Conservation (phyloP, 1,284 basidiomycete species). For the Chondrostereum purpureum region DNA sequence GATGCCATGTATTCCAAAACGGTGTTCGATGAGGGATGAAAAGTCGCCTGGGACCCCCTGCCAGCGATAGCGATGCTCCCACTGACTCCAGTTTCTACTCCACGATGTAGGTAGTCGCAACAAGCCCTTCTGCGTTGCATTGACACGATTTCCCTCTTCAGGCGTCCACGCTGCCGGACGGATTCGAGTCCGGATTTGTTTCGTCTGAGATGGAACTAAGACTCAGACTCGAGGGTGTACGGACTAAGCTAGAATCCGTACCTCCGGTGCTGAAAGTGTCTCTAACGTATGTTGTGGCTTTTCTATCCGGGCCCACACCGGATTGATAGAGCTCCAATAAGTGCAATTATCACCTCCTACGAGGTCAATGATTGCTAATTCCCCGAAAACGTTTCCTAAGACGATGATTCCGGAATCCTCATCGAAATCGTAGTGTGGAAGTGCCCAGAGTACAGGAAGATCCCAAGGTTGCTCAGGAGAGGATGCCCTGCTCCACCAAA, state of each 20-base stretch:
- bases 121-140: not conserved
- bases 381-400: conserved; percentile 11
- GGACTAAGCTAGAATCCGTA: not conserved
- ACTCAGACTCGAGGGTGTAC: not conserved
- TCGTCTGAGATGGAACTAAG: not conserved
- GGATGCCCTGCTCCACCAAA: too few relatives aligned
- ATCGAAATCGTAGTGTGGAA: conserved; percentile 6
- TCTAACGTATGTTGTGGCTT: not conserved
- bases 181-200: not conserved
- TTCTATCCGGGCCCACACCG: not conserved
- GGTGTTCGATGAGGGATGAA: conserved; percentile 7
- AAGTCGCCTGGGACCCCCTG: conserved; percentile 4
- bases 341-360: not conserved
- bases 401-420: conserved; percentile 7
- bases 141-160: not conserved
- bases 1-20: conserved; percentile 25
- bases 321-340: not conserved
- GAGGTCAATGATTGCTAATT: conserved; percentile 4
- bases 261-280: not conserved
- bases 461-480: too few relatives aligned
- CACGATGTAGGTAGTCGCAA: too few relatives aligned
- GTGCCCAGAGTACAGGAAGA: conserved; percentile 9
- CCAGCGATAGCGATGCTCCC: conserved; percentile 2
- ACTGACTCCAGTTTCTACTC: not conserved
- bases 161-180: not conserved